Base-by-base conservation (phyloP, 192 early-diverging fungal genomes). In the Coemansia sp. region DNA sequence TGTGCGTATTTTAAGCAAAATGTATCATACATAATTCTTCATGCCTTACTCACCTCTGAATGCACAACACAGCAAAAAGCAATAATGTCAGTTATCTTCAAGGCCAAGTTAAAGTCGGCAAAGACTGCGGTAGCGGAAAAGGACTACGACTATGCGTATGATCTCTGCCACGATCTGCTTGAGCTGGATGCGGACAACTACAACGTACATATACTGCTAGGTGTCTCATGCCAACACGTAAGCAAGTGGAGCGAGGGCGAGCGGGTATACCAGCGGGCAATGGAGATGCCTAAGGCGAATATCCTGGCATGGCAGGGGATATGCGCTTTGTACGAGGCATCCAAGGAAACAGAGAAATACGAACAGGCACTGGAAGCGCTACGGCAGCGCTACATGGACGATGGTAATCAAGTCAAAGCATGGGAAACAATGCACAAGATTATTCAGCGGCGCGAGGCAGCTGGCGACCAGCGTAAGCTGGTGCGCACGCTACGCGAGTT, bases 301-400 rank as follows among this genome's bases (percentile, higher is more conserved):
- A 60, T 76, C 0, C 78, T 93, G 6, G 91, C 89, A 9, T 90
- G 88, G 80, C 87, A 93, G 75, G 89, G 89, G 19, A 50, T 86
- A 1, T 80, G 78, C 25, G 85, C 85, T 33, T 85, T 93, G 33
- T 88, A 88, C 59, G 90, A 93, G 32, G 66, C 75, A 4, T 24
- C 63, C 9, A 57, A 57, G 2, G 59, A 68, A 50, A 39, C 7
- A 21, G 53, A 52, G 10, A 70, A 81, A 23, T 59, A 81, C 68
- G 52, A 67, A 24, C 23, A 36, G n/a, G 65, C 78, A n/a, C 61
- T 81, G 39, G 52, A 10, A 9, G 60, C n/a, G 2, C 58, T 81
- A 11, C 72, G 67, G n/a, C 66, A 66, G 5, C 59, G 74, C 4
- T 51, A 57, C 54, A 82, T 86, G 20, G 59, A 57, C 2, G 88